Conservation (phyloP, 805 yeast genomes). For the Candida suzukii region DNA sequence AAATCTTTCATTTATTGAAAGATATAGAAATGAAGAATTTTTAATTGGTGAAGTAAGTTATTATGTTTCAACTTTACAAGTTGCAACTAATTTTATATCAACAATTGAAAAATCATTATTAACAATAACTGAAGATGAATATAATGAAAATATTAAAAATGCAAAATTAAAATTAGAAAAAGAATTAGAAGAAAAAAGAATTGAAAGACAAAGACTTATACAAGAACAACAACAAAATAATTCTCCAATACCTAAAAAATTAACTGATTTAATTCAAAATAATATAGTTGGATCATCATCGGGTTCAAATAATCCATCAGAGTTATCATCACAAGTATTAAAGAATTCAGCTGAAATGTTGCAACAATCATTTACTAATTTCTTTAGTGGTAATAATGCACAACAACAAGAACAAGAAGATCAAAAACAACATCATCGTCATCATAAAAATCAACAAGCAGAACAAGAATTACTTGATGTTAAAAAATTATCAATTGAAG, state of each 20-base stretch:
- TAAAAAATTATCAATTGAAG: constrained; percentile 23
- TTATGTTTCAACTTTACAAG: constrained; percentile 83
- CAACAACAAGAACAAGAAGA: constrained; percentile 6
- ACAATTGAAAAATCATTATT: constrained; percentile 50
- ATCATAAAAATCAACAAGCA: background rate
- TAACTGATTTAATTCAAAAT: constrained; percentile 15
- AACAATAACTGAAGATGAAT: constrained; percentile 56
- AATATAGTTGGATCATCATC: constrained; percentile 10
- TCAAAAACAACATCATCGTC: constrained; percentile 1
- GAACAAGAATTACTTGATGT: constrained; percentile 17
- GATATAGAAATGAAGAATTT: constrained; percentile 71
- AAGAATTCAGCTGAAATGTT: constrained; percentile 29
- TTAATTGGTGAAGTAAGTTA: constrained; percentile 85
- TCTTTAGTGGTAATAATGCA: constrained; percentile 9
- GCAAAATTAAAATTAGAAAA: constrained; percentile 33
- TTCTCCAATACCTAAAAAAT: constrained; percentile 18
- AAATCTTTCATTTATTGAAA: constrained; percentile 76
- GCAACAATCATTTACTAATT: constrained; percentile 26
- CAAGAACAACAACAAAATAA: constrained; percentile 4
- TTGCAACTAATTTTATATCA: constrained; percentile 77
- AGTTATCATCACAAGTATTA: constrained; percentile 27
- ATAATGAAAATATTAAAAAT: constrained; percentile 37
- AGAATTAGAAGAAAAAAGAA: constrained; percentile 16
- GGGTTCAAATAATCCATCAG: constrained; percentile 1
- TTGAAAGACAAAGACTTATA: constrained; percentile 5